Base-by-base conservation (phyloP, 2,329 filamentous ascomycete species). In the Cadophora gregata region DNA sequence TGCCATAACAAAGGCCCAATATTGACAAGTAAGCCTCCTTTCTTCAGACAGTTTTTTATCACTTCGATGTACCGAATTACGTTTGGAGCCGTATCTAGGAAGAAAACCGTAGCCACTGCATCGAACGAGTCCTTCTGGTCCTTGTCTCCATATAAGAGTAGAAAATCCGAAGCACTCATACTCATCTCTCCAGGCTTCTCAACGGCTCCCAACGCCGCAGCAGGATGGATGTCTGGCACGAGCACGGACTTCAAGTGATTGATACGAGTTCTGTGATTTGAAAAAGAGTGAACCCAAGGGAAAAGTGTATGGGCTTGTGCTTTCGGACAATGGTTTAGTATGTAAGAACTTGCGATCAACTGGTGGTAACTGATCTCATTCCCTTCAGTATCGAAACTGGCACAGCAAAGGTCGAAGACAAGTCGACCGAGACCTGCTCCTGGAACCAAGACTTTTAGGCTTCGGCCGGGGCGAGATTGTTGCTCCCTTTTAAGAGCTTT, bases 331-430 rank as follows among this genome's bases (percentile, higher is more conserved):
- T 83, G 84, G 77, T 95, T 94, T 58, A 94, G 85, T 19, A 94
- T 86, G 76, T 92, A 90, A 0, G 86, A 87, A 6, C 92, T 96
- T 1, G 93, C 93, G 66, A 98, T 84, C n/a, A 99, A 86, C 77
- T 97, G 93, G 78, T 99, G 96, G 76, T 97, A 98, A 2, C 94
- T 97, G 69, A 98, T 97, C 79, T 99, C 92, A 76, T 97, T 98
- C 31, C 95, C 95, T 78, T 97, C 93, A 0, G 88, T 86, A 12
- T 86, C 81, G 78, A 89, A 96, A 12, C 96, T 94, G 0, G 81
- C 82, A 31, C 81, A 81, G 76, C 90, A 93, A 16, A 98, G 83
- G 53, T 99, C 96, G 74, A 96, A 97, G 0, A 98, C 92, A 1
- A 98, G 82, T 16, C 96, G 86, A 2, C 93, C 96, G 1, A 99